Evolutionary conservation across 129 eudicot species (phyloP).

Genomic region (Centaurea solstitialis): DNA sequence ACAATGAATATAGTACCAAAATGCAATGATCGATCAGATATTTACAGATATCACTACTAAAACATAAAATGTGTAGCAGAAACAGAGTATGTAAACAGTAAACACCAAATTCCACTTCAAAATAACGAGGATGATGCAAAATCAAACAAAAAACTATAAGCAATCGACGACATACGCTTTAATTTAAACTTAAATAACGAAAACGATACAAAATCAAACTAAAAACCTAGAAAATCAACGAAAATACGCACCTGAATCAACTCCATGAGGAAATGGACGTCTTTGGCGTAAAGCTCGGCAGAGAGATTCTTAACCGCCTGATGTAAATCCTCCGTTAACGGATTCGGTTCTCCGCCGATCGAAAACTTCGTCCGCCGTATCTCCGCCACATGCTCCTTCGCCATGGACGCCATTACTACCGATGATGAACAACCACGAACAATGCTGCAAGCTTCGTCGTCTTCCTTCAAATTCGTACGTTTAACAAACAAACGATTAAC

Average conservation of each 20-base stretch:
- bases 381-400: conserved; percentile 58
- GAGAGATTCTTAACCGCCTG: conserved; percentile 71
- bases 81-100: not conserved
- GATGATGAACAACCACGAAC: not conserved
- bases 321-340: conserved; percentile 52
- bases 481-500: not conserved
- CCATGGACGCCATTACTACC: conserved; percentile 22
- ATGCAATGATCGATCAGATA: not conserved
- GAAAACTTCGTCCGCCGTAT: conserved; percentile 50
- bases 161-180: not conserved
- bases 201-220: too few species aligned
- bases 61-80: not conserved
- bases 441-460: conserved; percentile 1
- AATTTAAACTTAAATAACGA: too few species aligned
- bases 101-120: not conserved
- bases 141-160: not conserved
- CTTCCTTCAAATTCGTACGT: not conserved
- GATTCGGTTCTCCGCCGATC: conserved; percentile 52
- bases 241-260: conserved; percentile 49
- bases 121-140: not conserved
- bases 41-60: not conserved
- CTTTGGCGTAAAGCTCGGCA: conserved; percentile 65
- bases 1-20: not conserved
- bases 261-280: conserved; percentile 70
- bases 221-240: not conserved